These are phyloP conservation scores for Jackrogersella multiformis DNA, from an alignment of 495 filamentous ascomycete species.

Conservation along the genomic window DNA sequence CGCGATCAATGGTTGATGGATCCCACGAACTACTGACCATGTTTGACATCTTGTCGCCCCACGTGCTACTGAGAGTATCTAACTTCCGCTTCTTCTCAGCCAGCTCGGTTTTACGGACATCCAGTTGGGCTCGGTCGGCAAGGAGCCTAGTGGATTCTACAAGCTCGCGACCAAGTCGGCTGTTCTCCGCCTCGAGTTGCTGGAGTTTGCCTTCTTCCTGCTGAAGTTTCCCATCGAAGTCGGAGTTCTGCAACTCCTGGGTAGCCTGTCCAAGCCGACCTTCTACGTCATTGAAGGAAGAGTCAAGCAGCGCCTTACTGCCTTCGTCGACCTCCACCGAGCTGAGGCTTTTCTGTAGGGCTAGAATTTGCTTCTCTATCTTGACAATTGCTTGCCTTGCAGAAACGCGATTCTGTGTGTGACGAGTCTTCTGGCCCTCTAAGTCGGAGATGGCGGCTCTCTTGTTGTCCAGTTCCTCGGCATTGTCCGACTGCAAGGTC, in stretches of 20 bases:
- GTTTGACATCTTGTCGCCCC: slow-evolving; percentile 71
- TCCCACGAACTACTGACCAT: slow-evolving; percentile 73
- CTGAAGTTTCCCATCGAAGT: slow-evolving; percentile 75
- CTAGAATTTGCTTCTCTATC: slow-evolving; percentile 71
- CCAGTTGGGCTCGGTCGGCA: slow-evolving; percentile 78
- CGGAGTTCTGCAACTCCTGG: slow-evolving; percentile 64
- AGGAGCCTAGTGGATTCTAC: slow-evolving; percentile 81
- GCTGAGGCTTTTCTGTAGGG: slow-evolving; percentile 71
- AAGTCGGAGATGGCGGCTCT: slow-evolving; percentile 74
- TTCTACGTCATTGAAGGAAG: slow-evolving; percentile 74
- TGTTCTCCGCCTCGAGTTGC: slow-evolving; percentile 71
- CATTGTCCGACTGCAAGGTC: slow-evolving; percentile 73
- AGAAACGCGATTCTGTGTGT: slow-evolving; percentile 74
- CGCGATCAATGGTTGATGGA: slow-evolving; percentile 71
- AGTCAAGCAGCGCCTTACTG: slow-evolving; percentile 74
- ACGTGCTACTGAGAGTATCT: slow-evolving; percentile 77
- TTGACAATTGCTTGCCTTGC: slow-evolving; percentile 72
- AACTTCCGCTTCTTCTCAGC: slow-evolving; percentile 75
- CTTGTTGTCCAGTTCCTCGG: slow-evolving; percentile 72
- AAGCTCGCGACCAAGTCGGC: slow-evolving; percentile 76
- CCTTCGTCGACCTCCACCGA: slow-evolving; percentile 85
- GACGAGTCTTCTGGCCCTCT: slow-evolving; percentile 69
- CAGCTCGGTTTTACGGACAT: slow-evolving; percentile 78
- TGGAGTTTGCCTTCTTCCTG: slow-evolving; percentile 69
- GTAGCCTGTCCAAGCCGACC: slow-evolving; percentile 68